Evolutionary conservation across 129 eudicot genomes (phyloP).

Genomic region (Calendula officinalis): DNA sequence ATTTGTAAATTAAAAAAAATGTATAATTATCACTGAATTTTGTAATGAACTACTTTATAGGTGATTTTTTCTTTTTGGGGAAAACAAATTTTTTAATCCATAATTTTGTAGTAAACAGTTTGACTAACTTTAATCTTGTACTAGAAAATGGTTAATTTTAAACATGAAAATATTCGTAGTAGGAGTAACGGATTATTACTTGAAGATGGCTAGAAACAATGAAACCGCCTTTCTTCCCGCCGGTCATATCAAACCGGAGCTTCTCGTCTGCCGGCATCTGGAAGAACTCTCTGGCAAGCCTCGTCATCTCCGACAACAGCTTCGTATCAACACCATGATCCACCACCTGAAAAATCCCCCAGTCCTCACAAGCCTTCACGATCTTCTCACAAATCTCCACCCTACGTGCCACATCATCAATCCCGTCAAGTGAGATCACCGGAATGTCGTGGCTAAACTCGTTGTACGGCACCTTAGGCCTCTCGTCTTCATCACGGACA

Average conservation of each 20-base stretch:
- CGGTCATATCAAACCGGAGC: constrained; percentile 86
- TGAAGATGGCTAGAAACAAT: constrained; percentile 95
- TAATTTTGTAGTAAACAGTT: too few species aligned
- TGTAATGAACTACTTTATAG: too few species aligned
- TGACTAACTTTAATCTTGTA: too few species aligned
- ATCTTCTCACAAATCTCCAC: constrained; percentile 63
- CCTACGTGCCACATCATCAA: constrained; percentile 48
- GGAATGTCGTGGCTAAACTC: constrained; percentile 74
- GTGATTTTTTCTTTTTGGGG: too few species aligned
- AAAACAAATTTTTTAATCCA: too few species aligned
- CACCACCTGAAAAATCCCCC: constrained; percentile 95
- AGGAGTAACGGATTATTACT: constrained; percentile 30
- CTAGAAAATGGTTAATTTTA: too few species aligned
- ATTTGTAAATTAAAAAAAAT: too few species aligned
- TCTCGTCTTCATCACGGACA: constrained; percentile 87
- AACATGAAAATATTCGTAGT: too few species aligned
- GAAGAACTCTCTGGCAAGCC: constrained; percentile 67
- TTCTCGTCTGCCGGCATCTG: constrained; percentile 65
- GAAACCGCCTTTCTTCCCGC: constrained; percentile 97
- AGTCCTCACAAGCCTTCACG: constrained; percentile 77
- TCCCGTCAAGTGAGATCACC: constrained; percentile 73
- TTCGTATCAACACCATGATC: constrained; percentile 70
- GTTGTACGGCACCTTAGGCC: constrained; percentile 80
- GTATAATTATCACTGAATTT: too few species aligned
- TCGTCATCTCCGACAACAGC: constrained; percentile 59